A percentile compares a stretch with the other conserved stretches of the same genome.
These are phyloP conservation scores for Croton laevigatus DNA, from an alignment of 441 rosid species.

Conservation along the genomic window DNA sequence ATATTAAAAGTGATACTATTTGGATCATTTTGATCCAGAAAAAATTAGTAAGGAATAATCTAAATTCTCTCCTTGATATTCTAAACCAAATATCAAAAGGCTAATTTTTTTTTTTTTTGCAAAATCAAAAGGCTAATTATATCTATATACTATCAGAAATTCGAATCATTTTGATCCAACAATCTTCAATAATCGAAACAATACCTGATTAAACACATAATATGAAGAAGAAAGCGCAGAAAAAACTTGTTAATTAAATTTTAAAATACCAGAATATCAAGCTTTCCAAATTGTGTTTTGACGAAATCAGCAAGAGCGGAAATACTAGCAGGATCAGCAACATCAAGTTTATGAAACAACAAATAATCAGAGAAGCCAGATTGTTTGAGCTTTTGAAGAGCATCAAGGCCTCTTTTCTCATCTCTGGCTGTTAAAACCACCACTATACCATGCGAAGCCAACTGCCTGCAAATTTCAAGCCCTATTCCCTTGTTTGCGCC, in stretches of 20 bases:
- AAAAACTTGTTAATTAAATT: neutral
- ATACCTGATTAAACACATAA: too few relatives aligned
- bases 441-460: conserved; percentile 35
- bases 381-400: conserved; percentile 32
- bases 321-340: conserved; percentile 31
- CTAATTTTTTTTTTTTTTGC: too few relatives aligned
- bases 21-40: too few relatives aligned
- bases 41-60: too few relatives aligned
- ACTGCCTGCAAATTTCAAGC: conserved; percentile 35
- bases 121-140: too few relatives aligned
- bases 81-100: too few relatives aligned
- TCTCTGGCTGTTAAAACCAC: conserved; percentile 45
- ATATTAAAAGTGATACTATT: too few relatives aligned
- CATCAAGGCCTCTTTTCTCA: conserved; percentile 43
- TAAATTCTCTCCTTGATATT: too few relatives aligned
- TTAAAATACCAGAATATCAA: conserved; percentile 42
- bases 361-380: conserved; percentile 24
- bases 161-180: too few relatives aligned
- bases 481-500: conserved; percentile 48
- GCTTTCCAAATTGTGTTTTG: conserved; percentile 33
- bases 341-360: conserved; percentile 45
- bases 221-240: neutral
- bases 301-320: conserved; percentile 34
- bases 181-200: too few relatives aligned
- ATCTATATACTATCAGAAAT: too few relatives aligned